Base-by-base conservation (phyloP, 2,329 filamentous ascomycete genomes). In the Fusarium gaditjirri region DNA sequence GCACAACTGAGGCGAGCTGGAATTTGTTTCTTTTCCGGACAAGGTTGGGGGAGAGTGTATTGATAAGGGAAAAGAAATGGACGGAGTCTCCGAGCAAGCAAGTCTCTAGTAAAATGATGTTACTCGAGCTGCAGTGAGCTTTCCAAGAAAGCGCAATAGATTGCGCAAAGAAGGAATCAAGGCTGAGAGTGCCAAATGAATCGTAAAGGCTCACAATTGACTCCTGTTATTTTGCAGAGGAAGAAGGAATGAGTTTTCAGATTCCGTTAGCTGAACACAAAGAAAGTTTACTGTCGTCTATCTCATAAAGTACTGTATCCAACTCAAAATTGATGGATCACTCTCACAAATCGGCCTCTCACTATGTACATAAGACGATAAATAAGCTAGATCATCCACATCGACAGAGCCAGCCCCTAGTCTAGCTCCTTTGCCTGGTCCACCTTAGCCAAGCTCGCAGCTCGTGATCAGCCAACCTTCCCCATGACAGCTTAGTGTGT, bases 401-500 rank as follows among this genome's bases (percentile, higher is more conserved):
- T 70, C 56, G 47, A 53, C 52, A 27, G 49, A 27, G n/a, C n/a
- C 33, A 27, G 25, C 21, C 33, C 61, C 39, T 65, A 64, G 61
- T 57, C 49, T 53, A 53, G 57, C 55, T 72, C 59, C 57, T 59
- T 31, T 65, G 21, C 53, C 46, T 65, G 70, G 56, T 65, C 74
- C 74, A 72, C 74, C 65, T 58, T 42, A 61, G 52, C 52, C 66
- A 71, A 74, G 65, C 66, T 75, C 60, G 43, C 64, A 47, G 74
- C 75, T 75, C 69, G 73, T 77, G 75, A 77, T 76, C 73, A 61
- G 23, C 49, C 33, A 65, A 46, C 49, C 50, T 59, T 59, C 56
- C 75, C 75, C 47, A 54, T 59, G 46, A 47, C 56, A 59, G 67
- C 39, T 53, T 77, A 77, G 75, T 60, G 71, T 66, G 64, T 69